Evolutionary conservation across 169 alveolate genomes (phyloP).

Genomic region (Amoebophrya sp.): DNA sequence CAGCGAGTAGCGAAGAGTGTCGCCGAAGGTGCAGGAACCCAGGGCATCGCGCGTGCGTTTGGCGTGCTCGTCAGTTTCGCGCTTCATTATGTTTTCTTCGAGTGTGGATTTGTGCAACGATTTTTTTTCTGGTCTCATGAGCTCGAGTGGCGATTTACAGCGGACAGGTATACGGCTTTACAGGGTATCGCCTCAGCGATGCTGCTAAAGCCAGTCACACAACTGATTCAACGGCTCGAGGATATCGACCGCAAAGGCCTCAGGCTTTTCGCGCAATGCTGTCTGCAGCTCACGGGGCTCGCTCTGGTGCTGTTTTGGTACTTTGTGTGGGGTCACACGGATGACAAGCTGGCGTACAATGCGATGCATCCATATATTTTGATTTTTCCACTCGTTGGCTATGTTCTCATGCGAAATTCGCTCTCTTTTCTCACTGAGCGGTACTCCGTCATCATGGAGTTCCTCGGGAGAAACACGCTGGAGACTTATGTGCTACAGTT

Average conservation of each 20-base stretch:
- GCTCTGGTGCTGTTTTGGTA: neutral
- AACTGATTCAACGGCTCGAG: neutral
- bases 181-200: neutral
- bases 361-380: neutral
- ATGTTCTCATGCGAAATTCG: neutral
- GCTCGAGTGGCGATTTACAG: neutral
- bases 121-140: no score
- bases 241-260: no score
- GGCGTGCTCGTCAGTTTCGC: no score
- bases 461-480: neutral
- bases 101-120: no score
- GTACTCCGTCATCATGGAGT: neutral
- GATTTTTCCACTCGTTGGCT: neutral
- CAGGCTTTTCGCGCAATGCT: no score
- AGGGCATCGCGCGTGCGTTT: no score
- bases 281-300: no score
- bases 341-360: neutral
- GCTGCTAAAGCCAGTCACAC: neutral
- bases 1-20: no score
- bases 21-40: no score
- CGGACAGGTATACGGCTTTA: neutral
- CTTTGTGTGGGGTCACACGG: neutral
- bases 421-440: neutral
- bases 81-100: no score
- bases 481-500: neutral